phyloP scores from a whole-genome alignment of 306 rosid genomes.

The Ormosia semicastrata region DNA sequence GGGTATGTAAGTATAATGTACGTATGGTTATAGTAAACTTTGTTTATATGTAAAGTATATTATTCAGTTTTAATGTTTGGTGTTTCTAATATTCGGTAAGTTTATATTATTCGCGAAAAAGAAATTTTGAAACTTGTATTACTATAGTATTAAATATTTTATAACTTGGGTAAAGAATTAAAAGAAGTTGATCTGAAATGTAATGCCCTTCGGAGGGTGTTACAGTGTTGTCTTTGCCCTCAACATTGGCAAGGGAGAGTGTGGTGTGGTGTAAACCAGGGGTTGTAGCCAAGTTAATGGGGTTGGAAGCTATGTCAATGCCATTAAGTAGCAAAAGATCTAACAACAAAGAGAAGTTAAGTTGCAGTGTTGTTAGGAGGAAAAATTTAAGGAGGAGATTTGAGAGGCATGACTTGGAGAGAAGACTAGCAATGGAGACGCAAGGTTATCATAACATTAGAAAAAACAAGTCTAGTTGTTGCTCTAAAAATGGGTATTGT shows the following conservation, averaged over 20 bases:
- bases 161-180: too few relatives aligned
- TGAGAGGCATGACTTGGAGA: slow-evolving; percentile 56
- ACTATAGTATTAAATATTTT: too few relatives aligned
- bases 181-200: too few relatives aligned
- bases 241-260: slow-evolving; percentile 66
- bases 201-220: too few relatives aligned
- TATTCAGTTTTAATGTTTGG: too few relatives aligned
- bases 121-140: too few relatives aligned
- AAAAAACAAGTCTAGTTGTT: slow-evolving; percentile 30
- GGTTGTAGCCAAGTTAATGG: slow-evolving; percentile 90
- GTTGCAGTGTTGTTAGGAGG: slow-evolving; percentile 27
- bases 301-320: slow-evolving; percentile 80
- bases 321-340: slow-evolving; percentile 36
- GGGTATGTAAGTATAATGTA: too few relatives aligned
- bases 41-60: too few relatives aligned
- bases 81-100: too few relatives aligned
- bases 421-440: slow-evolving; percentile 54
- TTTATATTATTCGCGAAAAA: too few relatives aligned
- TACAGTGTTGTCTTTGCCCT: slow-evolving; percentile 41
- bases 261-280: slow-evolving; percentile 92
- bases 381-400: slow-evolving; percentile 48
- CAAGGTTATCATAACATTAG: slow-evolving; percentile 26
- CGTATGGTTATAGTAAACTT: too few relatives aligned
- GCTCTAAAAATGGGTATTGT: slow-evolving; percentile 43
- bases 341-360: slow-evolving; percentile 36